Base-by-base conservation (phyloP, 768 basidiomycete species). In the Rhizopogon vesiculosus region DNA sequence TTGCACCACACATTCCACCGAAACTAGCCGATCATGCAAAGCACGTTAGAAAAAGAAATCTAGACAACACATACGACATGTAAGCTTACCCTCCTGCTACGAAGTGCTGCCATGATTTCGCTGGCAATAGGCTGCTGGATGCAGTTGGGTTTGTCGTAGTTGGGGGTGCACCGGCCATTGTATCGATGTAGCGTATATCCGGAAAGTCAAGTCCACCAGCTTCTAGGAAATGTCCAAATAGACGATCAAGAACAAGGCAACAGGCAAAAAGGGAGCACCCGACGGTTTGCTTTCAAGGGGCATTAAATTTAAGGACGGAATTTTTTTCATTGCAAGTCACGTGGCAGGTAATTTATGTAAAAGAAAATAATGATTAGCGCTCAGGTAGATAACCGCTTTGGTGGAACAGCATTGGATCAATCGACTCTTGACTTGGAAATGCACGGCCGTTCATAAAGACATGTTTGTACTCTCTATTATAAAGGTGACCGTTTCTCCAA, bases 1-100 rank as follows among this genome's bases (percentile, higher is more conserved):
- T 89, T 16, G 94, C 94, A 35, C 96, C 97, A 65, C 92, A 92
- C 94, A 98, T 96, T 41, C 95, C 97, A 25, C 96, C 97, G 16
- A 98, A 75, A 19, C 96, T 98, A 54, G 53, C 29, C 10, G 13
- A 8, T 49, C 15, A 19, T 16, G 51, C 10, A 4, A 58, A n/a
- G 13, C 7, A 13, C 7, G 22, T 39, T 56, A 59, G 29, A 7
- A 40, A 44, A 44, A 58, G 25, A 61, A 42, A 43, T 51, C 49
- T 39, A 25, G 33, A 38, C 13, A 53, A 18, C 38, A 29, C 3
- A 40, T 41, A 50, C 2, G 12, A 51, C 13, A 38, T 18, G 38
- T 1, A 8, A 25, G 18, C 89, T 67, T 62, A 93, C 92, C 91
- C 92, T 77, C 92, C 92, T 29, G 88, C 92, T 8, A 89, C 77